phyloP scores from a whole-genome alignment of 2,329 filamentous ascomycete species.

The Alternaria arbusti region DNA sequence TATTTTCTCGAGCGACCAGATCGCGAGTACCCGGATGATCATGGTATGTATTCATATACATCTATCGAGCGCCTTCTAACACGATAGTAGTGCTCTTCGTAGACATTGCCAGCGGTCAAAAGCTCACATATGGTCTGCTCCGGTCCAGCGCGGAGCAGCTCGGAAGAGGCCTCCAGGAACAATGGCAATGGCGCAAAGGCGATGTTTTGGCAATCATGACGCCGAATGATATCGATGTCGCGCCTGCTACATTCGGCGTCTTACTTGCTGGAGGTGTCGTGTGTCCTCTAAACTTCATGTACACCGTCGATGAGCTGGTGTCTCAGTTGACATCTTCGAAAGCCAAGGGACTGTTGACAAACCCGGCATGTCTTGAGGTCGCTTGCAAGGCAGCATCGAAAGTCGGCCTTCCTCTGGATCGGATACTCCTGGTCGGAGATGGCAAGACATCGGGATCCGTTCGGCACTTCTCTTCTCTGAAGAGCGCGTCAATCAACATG shows the following conservation, averaged over 20 bases:
- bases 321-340: conserved; percentile 11
- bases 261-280: conserved; percentile 28
- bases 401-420: background rate
- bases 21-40: background rate
- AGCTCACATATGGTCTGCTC: background rate
- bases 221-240: background rate
- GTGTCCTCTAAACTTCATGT: conserved; percentile 25
- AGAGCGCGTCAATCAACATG: background rate
- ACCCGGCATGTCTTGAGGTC: background rate
- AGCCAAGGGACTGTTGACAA: conserved; percentile 13
- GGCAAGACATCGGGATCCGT: background rate
- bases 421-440: background rate
- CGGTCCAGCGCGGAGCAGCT: background rate
- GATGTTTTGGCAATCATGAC: background rate
- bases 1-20: background rate
- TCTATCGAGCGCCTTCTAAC: background rate
- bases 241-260: conserved; percentile 15
- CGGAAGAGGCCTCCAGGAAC: background rate
- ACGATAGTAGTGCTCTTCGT: background rate
- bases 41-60: background rate
- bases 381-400: background rate
- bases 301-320: conserved; percentile 22
- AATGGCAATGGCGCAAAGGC: background rate
- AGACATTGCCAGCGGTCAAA: background rate
- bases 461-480: background rate